Percentiles rank a stretch among this genome's conserved stretches.
Conservation (phyloP, 2,329 filamentous ascomycete genomes). For the Aspergillus vadensis region DNA sequence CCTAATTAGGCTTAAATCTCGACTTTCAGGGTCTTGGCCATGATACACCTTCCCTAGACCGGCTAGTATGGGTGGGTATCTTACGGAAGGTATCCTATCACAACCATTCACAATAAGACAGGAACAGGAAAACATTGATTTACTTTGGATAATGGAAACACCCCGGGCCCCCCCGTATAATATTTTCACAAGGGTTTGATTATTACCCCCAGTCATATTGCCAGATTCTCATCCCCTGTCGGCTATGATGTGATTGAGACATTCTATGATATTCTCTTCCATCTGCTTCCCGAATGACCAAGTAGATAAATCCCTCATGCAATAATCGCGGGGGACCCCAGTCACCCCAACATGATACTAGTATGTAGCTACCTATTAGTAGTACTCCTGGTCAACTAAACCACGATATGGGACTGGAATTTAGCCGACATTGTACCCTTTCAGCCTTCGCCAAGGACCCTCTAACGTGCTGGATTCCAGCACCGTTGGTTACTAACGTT, state of each 20-base stretch:
- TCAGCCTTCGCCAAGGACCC: not conserved
- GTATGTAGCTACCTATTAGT: too few relatives aligned
- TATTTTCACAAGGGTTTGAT: too few relatives aligned
- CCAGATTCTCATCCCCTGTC: too few relatives aligned
- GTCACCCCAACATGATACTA: not conserved
- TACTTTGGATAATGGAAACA: too few relatives aligned
- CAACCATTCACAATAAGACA: not conserved
- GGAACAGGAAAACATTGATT: too few relatives aligned
- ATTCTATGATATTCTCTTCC: too few relatives aligned
- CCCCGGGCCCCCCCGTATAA: too few relatives aligned
- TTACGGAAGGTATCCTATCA: not conserved
- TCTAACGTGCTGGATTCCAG: not conserved
- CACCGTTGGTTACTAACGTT: not conserved
- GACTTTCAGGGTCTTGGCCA: constrained; percentile 1
- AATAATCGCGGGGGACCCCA: not conserved
- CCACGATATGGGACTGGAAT: not conserved
- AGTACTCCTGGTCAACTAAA: not conserved
- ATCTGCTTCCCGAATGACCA: too few relatives aligned
- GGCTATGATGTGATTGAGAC: too few relatives aligned
- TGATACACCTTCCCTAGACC: not conserved
- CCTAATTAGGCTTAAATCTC: not conserved
- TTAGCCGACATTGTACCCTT: not conserved
- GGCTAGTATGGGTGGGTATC: not conserved
- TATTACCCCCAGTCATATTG: too few relatives aligned
- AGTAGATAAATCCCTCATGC: not conserved